Percentiles rank a stretch among this genome's conserved stretches.
These are phyloP conservation scores for Neurospora sp. DNA, from an alignment of 495 filamentous ascomycete genomes.

Conservation along the genomic window DNA sequence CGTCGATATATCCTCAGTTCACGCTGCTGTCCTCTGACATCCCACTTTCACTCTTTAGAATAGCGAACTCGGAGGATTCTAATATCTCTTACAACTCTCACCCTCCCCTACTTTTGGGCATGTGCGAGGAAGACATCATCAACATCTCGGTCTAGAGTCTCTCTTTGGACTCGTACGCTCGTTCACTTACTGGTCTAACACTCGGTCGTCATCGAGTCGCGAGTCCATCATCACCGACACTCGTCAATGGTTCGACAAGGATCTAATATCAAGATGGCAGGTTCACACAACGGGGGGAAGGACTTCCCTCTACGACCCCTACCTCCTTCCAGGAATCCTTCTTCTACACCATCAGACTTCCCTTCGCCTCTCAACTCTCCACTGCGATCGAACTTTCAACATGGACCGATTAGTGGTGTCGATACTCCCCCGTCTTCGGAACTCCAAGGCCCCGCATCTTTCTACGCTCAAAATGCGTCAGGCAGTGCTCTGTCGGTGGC, in stretches of 20 bases:
- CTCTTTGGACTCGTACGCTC: background rate
- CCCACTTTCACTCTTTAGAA: background rate
- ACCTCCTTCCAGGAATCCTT: background rate
- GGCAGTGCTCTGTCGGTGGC: background rate
- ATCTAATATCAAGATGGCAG: background rate
- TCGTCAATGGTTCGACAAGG: background rate
- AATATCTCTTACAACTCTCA: background rate
- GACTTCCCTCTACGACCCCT: slow-evolving; percentile 3
- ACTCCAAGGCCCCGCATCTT: background rate
- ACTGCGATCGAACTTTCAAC: background rate
- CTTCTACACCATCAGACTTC: background rate
- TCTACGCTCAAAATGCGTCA: background rate
- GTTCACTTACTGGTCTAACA: background rate
- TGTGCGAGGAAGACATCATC: background rate
- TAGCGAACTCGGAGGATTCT: background rate
- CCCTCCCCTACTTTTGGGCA: background rate
- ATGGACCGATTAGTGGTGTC: background rate
- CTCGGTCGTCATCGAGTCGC: background rate
- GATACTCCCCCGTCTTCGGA: background rate
- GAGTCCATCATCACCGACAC: background rate
- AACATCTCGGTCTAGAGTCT: background rate
- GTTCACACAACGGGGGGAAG: background rate
- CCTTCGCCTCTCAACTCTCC: background rate
- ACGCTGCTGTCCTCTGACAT: background rate
- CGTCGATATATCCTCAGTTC: background rate